phyloP scores from a whole-genome alignment of 345 rosid genomes.

The Arabis alpina region DNA sequence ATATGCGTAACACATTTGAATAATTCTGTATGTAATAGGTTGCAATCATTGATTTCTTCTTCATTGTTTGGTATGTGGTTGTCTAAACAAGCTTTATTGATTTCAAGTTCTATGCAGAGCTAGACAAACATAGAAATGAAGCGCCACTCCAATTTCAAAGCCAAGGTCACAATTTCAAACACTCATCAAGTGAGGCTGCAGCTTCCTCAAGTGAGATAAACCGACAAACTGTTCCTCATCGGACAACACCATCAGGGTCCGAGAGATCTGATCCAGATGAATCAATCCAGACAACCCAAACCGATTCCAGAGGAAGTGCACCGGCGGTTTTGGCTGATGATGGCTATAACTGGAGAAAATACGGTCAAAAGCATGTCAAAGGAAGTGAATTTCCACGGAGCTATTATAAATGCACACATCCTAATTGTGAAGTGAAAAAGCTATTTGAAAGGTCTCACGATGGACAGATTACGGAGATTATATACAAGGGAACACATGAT shows the following conservation, averaged over 20 bases:
- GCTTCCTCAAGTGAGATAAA: constrained; percentile 72
- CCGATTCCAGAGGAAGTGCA: constrained; percentile 64
- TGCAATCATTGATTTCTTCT: not conserved
- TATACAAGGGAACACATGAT: constrained; percentile 92
- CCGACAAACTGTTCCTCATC: constrained; percentile 53
- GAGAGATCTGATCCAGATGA: constrained; percentile 68
- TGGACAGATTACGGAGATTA: constrained; percentile 84
- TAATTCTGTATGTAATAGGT: not conserved
- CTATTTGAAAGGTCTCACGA: constrained; percentile 88
- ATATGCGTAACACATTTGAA: not conserved
- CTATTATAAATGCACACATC: constrained; percentile 98
- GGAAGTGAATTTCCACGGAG: constrained; percentile 97
- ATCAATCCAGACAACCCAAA: constrained; percentile 50
- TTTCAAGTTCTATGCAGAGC: constrained; percentile 82
- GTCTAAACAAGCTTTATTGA: constrained; percentile 50
- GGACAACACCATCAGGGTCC: constrained; percentile 50
- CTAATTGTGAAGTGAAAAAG: constrained; percentile 94
- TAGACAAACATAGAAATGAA: constrained; percentile 30
- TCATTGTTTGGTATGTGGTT: constrained; percentile 23
- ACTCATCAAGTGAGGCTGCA: constrained; percentile 58
- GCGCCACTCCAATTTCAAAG: constrained; percentile 48
- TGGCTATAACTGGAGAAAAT: constrained; percentile 97
- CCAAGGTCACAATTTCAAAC: constrained; percentile 48
- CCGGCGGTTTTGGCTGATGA: constrained; percentile 61
- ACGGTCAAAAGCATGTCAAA: constrained; percentile 97